Evolutionary conservation across 2,329 filamentous ascomycete species (phyloP).

Genomic region (Diaporthe nobilis): DNA sequence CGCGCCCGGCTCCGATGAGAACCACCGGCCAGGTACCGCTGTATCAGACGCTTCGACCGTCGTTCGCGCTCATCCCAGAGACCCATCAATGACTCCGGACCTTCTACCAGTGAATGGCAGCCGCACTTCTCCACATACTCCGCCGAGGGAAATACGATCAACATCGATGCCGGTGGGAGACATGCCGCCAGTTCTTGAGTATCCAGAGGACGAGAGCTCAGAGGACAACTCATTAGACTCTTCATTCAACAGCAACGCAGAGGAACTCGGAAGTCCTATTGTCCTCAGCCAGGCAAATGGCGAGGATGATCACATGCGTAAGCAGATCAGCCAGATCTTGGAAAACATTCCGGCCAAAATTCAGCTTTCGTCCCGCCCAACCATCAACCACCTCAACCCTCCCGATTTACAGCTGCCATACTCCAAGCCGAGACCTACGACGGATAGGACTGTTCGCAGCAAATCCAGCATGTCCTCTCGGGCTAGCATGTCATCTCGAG

Average conservation of each 20-base stretch:
- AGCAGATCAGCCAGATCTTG: constrained; percentile 85
- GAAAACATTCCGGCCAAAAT: constrained; percentile 85
- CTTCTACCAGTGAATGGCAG: constrained; percentile 19
- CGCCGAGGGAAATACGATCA: constrained; percentile 48
- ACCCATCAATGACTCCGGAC: constrained; percentile 37
- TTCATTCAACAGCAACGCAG: constrained; percentile 60
- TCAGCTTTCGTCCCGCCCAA: constrained; percentile 73
- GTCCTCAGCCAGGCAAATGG: constrained; percentile 54
- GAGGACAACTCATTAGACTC: constrained; percentile 60
- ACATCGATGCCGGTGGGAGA: constrained; percentile 60
- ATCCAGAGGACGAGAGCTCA: constrained; percentile 58
- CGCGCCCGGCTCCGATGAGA: constrained; percentile 2
- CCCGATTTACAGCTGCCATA: constrained; percentile 69
- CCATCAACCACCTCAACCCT: constrained; percentile 68
- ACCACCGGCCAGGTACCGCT: constrained; percentile 23
- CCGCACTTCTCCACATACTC: constrained; percentile 35
- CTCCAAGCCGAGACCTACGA: constrained; percentile 49
- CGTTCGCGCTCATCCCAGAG: constrained; percentile 15
- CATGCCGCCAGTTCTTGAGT: constrained; percentile 60
- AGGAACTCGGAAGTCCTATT: constrained; percentile 52
- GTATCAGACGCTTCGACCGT: constrained; percentile 19
- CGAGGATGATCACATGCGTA: constrained; percentile 79
- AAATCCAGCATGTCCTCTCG: constrained; percentile 63
- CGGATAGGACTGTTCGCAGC: constrained; percentile 59
- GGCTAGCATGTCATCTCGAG: constrained; percentile 59